Conservation (phyloP, 805 yeast species). For the Kregervanrija pseudodelftensis region DNA sequence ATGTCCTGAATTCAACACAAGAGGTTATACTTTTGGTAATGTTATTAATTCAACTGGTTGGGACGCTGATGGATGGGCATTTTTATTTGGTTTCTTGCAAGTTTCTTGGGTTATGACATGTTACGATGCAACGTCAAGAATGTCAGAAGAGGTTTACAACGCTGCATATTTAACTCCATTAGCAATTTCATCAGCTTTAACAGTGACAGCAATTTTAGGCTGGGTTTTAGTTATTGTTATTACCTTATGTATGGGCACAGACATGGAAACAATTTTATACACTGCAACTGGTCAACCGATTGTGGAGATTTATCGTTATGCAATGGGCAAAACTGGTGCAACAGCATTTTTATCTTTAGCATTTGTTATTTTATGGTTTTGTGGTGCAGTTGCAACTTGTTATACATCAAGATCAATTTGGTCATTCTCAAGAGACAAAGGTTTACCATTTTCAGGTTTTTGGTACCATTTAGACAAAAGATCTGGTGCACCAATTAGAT, state of each 20-base stretch:
- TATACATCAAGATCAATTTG: conserved; percentile 47
- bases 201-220: conserved; percentile 42
- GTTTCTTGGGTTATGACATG: conserved; percentile 56
- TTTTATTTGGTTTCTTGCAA: conserved; percentile 49
- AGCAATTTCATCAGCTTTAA: conserved; percentile 50
- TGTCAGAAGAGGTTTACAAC: conserved; percentile 47
- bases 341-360: conserved; percentile 43
- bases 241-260: conserved; percentile 38
- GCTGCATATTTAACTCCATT: conserved; percentile 51
- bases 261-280: conserved; percentile 27
- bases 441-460: conserved; percentile 38
- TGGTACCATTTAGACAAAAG: conserved; percentile 32
- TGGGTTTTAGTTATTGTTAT: conserved; percentile 43
- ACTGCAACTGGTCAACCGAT: conserved; percentile 41
- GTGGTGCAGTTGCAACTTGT: conserved; percentile 45
- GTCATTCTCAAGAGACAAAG: conserved; percentile 52
- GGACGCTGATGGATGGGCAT: conserved; percentile 48
- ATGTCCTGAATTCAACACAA: conserved; percentile 40
- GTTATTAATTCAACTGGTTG: conserved; percentile 44
- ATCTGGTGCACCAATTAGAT: conserved; percentile 35
- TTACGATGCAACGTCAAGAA: conserved; percentile 48
- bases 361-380: conserved; percentile 44
- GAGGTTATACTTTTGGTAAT: conserved; percentile 39
- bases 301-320: conserved; percentile 43
- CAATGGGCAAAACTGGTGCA: conserved; percentile 48